Evolutionary conservation across 768 basidiomycete genomes (phyloP).

Genomic region (Suillus brevipes): DNA sequence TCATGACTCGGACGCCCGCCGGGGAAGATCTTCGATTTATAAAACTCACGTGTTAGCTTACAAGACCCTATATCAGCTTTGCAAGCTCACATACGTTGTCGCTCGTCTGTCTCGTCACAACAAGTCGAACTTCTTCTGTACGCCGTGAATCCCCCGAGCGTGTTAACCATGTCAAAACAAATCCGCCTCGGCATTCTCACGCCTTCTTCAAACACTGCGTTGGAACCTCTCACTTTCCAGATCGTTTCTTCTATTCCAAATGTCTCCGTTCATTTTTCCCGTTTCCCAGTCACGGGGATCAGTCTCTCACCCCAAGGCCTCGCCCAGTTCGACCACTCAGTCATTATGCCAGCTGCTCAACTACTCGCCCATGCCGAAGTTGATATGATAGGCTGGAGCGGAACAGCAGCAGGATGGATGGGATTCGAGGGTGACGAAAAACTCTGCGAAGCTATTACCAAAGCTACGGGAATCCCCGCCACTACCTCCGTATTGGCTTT

Average conservation of each 20-base stretch:
- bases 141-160: not conserved
- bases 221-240: slow-evolving; percentile 3
- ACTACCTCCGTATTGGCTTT: slow-evolving; percentile 3
- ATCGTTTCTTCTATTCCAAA: not conserved
- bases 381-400: slow-evolving; percentile 5
- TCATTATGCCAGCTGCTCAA: not conserved
- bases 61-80: not conserved
- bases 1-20: not conserved
- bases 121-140: not conserved
- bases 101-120: not conserved
- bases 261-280: slow-evolving; percentile 3
- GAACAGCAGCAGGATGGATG: slow-evolving; percentile 4
- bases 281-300: not conserved
- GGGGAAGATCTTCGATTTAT: not conserved
- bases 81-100: not conserved
- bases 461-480: not conserved
- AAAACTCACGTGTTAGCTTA: not conserved
- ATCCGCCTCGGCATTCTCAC: slow-evolving; percentile 4
- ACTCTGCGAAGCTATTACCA: not conserved
- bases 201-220: not conserved
- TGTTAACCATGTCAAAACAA: not conserved
- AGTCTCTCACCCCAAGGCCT: not conserved
- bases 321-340: not conserved
- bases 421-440: not conserved
- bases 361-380: not conserved